Base-by-base conservation (phyloP, 805 yeast species). In the Jamesozyma lodderae region DNA sequence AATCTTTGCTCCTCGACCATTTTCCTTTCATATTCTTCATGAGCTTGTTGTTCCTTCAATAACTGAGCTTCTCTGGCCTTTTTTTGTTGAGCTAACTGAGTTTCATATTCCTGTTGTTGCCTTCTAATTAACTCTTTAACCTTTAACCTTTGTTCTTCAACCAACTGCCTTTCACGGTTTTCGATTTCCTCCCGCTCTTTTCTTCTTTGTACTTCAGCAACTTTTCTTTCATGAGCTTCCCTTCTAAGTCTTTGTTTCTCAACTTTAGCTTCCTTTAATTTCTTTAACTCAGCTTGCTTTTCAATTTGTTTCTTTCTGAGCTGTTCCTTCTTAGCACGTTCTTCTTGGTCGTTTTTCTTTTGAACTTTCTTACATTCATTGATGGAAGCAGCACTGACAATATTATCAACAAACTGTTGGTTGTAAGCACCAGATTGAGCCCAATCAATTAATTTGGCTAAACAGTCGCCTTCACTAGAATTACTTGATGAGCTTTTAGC, bases 401-500 rank as follows among this genome's bases (percentile, higher is more conserved):
- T 8, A 19, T 22, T 20, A 21, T 28, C 14, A 18, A 11, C 23
- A 14, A 11, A n/a, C 10, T 24, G 14, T 25, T 22, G 31, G 8
- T 14, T 8, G 15, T 35, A 24, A 17, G 25, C 18, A 10, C 31
- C 19, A 20, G 24, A 20, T 13, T 16, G 17, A 7, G 33, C 15
- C 50, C 50, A 48, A 31, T 43, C 31, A 11, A 48, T 42, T 20
- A 48, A 31, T 11, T 40, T 46, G 7, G 26, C 32, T 14, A 37
- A 22, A 27, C 24, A 13, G 16, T 31, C 40, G 4, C 26, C 36
- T 30, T 19, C 32, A 26, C 28, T 15, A 4, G 15, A 7, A 9
- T 26, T 31, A 10, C n/a, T 31, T 6, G 15, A 26, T 29, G 11
- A 6, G 29, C 15, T 26, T n/a, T 6, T n/a, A 6, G 29, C 14